Base-by-base conservation (phyloP, 768 basidiomycete species). In the Tephrocybe sp. region DNA sequence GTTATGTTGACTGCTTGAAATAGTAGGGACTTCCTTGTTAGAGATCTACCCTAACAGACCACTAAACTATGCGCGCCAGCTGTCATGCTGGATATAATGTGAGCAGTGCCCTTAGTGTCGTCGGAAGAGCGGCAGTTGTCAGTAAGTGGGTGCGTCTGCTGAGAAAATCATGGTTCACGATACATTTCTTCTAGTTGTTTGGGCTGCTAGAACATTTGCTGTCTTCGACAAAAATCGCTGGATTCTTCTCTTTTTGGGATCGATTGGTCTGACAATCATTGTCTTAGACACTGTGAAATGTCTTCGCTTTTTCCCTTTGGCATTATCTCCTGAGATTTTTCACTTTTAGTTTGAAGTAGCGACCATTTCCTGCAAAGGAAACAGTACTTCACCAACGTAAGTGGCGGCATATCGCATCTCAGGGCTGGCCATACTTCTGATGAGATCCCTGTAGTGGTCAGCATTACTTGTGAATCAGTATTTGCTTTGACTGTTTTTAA, bases 51-150 rank as follows among this genome's bases (percentile, higher is more conserved):
- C 45, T 17, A 51, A 18, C 4, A 17, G 2, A 28, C 12, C 5
- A 15, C 8, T 4, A 39, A 39, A 4, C 34, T 36, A 5, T 17
- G 17, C 11, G 15, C 17, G 34, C 5, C 18, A 67, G 68, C 36
- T 69, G 68, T 44, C 50, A 64, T 33, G 44, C 58, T 8, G 62
- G 61, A 51, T 68, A 67, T 46, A 57, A 60, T 26, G 51, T 68
- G 28, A 60, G 63, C 30, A 58, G 62, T 23, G 63, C 62, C 7
- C 47, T 68, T 28, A 68, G 68, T 43, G 64, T 70, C 5, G 23
- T 66, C 14, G 68, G 67, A 8, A 46, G 68, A 12, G 57, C 62
- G 1, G 65, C 62, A 9, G 55, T 70, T 12, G 56, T 70, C 39
- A 42, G 68, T 67, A 37, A 41, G 61, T 54, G 28, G 28, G 18